Percentiles rank a stretch among this genome's conserved stretches.
Conservation (phyloP, 2,329 filamentous ascomycete species). For the Aspergillus sp. region DNA sequence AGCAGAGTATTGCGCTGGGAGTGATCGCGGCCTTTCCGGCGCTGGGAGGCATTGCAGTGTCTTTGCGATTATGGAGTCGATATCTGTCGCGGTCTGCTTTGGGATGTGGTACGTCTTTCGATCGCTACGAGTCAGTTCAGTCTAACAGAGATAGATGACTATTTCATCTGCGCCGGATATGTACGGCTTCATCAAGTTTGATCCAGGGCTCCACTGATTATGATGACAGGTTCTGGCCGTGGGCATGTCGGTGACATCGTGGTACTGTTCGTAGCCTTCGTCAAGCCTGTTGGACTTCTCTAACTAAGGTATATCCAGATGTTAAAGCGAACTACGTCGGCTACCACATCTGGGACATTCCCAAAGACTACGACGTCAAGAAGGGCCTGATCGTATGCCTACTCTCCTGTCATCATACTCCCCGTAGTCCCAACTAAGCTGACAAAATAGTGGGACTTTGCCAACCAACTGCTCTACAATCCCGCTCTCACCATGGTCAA, state of each 20-base stretch:
- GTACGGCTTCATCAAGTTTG: constrained; percentile 11
- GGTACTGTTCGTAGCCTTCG: constrained; percentile 21
- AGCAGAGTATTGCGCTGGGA: constrained; percentile 22
- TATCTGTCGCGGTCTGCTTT: constrained; percentile 18
- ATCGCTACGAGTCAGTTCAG: background rate
- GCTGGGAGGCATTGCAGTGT: constrained; percentile 20
- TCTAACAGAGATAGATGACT: constrained; percentile 17
- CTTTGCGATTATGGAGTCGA: constrained; percentile 26
- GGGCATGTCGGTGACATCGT: constrained; percentile 20
- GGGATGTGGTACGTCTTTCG: constrained; percentile 15
- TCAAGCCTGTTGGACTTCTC: background rate
- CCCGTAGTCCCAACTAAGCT: too few species aligned
- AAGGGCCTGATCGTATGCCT: constrained; percentile 15
- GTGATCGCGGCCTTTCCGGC: constrained; percentile 23
- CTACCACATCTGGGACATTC: constrained; percentile 22
- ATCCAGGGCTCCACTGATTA: too few species aligned
- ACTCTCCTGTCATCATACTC: background rate
- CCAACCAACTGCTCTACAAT: constrained; percentile 30
- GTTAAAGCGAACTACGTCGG: constrained; percentile 26
- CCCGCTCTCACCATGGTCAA: constrained; percentile 29
- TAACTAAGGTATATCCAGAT: constrained; percentile 15
- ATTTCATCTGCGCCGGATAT: constrained; percentile 21
- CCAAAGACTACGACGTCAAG: constrained; percentile 13
- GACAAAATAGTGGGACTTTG: constrained; percentile 22
- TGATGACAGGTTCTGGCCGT: constrained; percentile 17